Conservation (phyloP, 306 rosid genomes). For the Echinosophora koreensis region DNA sequence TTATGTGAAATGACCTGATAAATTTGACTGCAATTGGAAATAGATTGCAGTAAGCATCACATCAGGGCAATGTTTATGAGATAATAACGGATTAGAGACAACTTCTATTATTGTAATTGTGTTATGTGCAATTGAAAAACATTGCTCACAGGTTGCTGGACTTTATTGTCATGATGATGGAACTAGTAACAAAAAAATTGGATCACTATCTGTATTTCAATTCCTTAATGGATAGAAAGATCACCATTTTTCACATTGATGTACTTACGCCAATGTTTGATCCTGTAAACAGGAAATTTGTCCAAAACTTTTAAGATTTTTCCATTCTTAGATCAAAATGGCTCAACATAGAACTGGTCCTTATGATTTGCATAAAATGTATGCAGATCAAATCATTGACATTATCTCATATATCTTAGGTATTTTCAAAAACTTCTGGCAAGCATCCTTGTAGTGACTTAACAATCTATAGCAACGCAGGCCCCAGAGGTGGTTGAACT, state of each 20-base stretch:
- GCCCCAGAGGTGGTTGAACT: slow-evolving; percentile 54
- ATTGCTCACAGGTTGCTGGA: neutral
- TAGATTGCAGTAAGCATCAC: too few relatives aligned
- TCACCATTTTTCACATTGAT: neutral
- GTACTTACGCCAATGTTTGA: slow-evolving; percentile 11
- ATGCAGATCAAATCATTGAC: slow-evolving; percentile 30
- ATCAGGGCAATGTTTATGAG: too few relatives aligned
- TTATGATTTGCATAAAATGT: slow-evolving; percentile 18
- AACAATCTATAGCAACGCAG: slow-evolving; percentile 90
- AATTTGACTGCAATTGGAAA: too few relatives aligned
- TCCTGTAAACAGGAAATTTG: slow-evolving; percentile 16
- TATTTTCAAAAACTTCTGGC: slow-evolving; percentile 25
- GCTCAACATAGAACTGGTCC: slow-evolving; percentile 33
- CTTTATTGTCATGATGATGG: neutral
- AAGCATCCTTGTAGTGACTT: slow-evolving; percentile 47
- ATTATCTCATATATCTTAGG: slow-evolving; percentile 18
- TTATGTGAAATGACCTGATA: too few relatives aligned
- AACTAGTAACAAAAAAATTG: neutral
- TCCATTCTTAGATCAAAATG: slow-evolving; percentile 43
- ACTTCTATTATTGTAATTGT: too few relatives aligned
- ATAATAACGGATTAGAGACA: too few relatives aligned
- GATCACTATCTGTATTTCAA: neutral
- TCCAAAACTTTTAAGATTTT: slow-evolving; percentile 12
- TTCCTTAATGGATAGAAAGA: neutral
- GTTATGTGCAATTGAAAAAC: neutral